These are phyloP conservation scores for Phialemoniopsis sp. DNA, from an alignment of 2,329 filamentous ascomycete species.

Conservation along the genomic window DNA sequence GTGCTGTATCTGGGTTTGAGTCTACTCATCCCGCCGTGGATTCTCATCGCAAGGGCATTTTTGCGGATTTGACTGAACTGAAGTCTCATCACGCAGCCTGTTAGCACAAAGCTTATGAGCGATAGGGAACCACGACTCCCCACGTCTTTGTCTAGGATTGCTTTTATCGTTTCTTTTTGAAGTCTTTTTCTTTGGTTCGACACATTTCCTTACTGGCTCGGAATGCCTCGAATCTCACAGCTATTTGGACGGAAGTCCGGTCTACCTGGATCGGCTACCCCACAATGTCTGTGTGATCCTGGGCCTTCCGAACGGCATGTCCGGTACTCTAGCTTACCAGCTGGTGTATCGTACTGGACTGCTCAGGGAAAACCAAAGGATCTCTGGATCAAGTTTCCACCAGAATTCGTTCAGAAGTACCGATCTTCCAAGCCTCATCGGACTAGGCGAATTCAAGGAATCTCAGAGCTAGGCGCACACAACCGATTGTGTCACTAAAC, in stretches of 20 bases:
- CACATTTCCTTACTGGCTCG: slow-evolving; percentile 16
- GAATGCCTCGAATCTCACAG: slow-evolving; percentile 4
- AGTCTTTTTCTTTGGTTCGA: slow-evolving; percentile 17
- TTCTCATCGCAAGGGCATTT: slow-evolving; percentile 2
- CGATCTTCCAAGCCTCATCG: neutral
- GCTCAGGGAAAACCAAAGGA: too few species aligned
- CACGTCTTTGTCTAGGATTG: slow-evolving; percentile 12
- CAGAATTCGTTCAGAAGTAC: too few species aligned
- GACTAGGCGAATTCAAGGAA: neutral
- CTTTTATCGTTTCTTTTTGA: slow-evolving; percentile 13
- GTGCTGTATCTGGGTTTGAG: neutral
- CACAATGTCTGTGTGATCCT: neutral
- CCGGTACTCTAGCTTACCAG: slow-evolving; percentile 11
- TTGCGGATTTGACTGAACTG: neutral
- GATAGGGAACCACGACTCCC: slow-evolving; percentile 1
- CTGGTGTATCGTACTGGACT: too few species aligned
- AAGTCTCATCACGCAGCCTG: too few species aligned
- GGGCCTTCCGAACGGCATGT: slow-evolving; percentile 19
- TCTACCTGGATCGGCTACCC: neutral
- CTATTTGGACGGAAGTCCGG: neutral
- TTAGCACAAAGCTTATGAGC: neutral
- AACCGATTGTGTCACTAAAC: neutral
- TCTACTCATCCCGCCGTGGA: neutral
- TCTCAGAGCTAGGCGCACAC: neutral
- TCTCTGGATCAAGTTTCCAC: too few species aligned